Evolutionary conservation across 495 filamentous ascomycete genomes (phyloP).

Genomic region (Schizothecium vesticola): DNA sequence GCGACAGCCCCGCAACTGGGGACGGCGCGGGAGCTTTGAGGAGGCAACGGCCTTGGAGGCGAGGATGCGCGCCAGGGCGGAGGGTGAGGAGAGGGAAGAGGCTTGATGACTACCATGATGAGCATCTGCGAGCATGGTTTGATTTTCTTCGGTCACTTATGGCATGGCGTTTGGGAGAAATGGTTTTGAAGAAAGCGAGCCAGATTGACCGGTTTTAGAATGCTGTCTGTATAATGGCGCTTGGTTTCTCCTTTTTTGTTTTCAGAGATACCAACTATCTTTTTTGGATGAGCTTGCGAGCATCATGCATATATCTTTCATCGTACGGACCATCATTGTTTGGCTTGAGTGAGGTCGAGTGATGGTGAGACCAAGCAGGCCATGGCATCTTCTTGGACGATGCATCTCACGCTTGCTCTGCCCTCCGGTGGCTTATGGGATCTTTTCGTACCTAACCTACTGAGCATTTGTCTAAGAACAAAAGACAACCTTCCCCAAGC

Average conservation of each 20-base stretch:
- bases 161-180: constrained; percentile 1
- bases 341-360: not conserved
- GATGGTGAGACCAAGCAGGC: too few species aligned
- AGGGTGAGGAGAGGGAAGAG: not conserved
- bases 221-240: not conserved
- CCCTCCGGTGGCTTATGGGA: too few species aligned
- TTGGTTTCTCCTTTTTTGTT: not conserved
- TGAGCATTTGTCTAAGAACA: not conserved
- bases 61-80: not conserved
- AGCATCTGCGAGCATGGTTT: not conserved
- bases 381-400: not conserved
- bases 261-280: not conserved
- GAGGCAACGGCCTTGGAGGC: constrained; percentile 19
- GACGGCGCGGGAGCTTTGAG: constrained; percentile 68
- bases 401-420: not conserved
- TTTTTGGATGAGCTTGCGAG: not conserved
- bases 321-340: not conserved
- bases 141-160: not conserved
- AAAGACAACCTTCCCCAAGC: not conserved
- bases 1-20: constrained; percentile 87
- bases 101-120: not conserved
- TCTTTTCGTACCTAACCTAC: not conserved
- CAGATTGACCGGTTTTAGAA: not conserved
- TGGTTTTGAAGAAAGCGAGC: not conserved
- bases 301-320: not conserved